Evolutionary conservation across 106 monocot genomes (phyloP), one percentile per base, ranked within the genome.

Genomic region (Vanilla planifolia): DNA sequence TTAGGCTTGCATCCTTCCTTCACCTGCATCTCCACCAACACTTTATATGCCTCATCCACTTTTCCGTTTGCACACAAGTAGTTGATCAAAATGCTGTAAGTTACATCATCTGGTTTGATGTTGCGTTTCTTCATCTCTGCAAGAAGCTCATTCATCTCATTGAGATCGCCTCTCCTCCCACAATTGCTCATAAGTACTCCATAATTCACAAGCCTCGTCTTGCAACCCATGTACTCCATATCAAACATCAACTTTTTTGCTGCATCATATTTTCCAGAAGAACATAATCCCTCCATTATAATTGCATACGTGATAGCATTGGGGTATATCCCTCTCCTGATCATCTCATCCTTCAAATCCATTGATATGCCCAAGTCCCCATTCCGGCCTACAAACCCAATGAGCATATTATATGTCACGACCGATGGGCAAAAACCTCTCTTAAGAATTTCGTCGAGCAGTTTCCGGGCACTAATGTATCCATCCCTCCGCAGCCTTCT

Each of bases 231-330:
- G 63, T 88, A 98, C 50, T 88, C 92, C 92, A 98, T 98, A 64
- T 98, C 92, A 41, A 98, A 85, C 87, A 98, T 75, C 67, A 92
- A 55, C 80, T 85, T 98, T 80, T 34, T 82, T 39, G 88, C 98
- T 8, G 61, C 66, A 6, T 43, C 69, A 25, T 73, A 85, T 41
- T 61, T 70, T 11, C 66, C 88, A 17, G 59, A 77, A 26, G 43
- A 27, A 50, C 98, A 98, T 59, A 98, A 24, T 11, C 77, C 85
- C 55, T 80, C 75, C 92, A 98, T 98, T 56, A 98, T 17, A 61
- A 92, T 15, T 15, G 81, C 85, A 51, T 81, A 98, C 1, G 98
- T 98, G 4, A 85, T 59, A 0, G 77, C 76, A 65, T 92, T 98
- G 13, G 98, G 84, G 23, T 37, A n/a, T 5, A 74, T 27, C 15